Evolutionary conservation across 306 rosid species (phyloP), one percentile per base, ranked within the genome.

Genomic region (Herpetospermum pedunculosum): DNA sequence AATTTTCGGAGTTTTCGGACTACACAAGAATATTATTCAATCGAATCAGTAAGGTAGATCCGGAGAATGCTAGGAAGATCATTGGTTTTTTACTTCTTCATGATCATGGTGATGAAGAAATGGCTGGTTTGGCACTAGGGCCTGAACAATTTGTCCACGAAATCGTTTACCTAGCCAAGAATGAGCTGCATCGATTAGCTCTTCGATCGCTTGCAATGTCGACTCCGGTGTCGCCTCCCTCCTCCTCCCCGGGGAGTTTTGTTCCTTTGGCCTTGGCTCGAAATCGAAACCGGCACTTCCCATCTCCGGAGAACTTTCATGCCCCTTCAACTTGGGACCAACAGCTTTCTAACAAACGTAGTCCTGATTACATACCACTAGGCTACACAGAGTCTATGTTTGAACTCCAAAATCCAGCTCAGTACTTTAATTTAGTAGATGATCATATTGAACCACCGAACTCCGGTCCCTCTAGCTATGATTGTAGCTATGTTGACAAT

Each of bases 1-100:
- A 13, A 70, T 29, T 58, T 88, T 92, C 25, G 95, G 98, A 92
- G 80, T 78, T 84, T 75, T 82, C 92, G 10, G 92, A 81, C 48
- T 77, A 69, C 67, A 81, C 92, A 6, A 86, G 77, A 53, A 77
- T 84, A 53, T 84, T 86, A 70, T 76, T 78, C 16, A 77, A 79
- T 19, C 86, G 82, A 71, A 76, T 92, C 59, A 84, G 79, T 77
- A 78, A 78, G 38, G 68, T 88, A 28, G 97, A 88, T 54, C 89
- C 93, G 1, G 92, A 92, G 46, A 75, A 82, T 64, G 86, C 75
- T 2, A 60, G 62, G 5, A 88, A 80, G 77, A 92, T 92, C 54
- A 71, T 86, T 19, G 92, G 92, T 5, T 90, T 77, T 68, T 76
- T 92, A 57, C 89, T 90, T 72, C 30, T 88, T 19, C 88, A 83